Percentiles rank a stretch among this genome's conserved stretches.
These are phyloP conservation scores for Volvariella volvacea DNA, from an alignment of 1,284 basidiomycete genomes.

Conservation along the genomic window DNA sequence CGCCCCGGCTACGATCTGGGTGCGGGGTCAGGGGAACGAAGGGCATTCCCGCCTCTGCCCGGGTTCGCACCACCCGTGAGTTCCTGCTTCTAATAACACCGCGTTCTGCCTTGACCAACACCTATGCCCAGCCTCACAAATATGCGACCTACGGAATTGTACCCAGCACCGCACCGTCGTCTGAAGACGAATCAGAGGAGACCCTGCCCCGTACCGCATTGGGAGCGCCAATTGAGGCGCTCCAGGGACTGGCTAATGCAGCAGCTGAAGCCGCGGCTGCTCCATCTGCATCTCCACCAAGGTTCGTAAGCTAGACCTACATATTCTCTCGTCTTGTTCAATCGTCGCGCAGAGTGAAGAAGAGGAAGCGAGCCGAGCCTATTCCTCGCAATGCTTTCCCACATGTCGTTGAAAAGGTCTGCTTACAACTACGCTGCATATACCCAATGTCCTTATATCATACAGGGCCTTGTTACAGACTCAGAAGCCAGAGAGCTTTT, in stretches of 20 bases:
- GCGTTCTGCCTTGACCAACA: conserved; percentile 11
- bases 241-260: conserved; percentile 88
- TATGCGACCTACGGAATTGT: conserved; percentile 89
- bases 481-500: conserved; percentile 74
- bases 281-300: conserved; percentile 42
- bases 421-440: conserved; percentile 6
- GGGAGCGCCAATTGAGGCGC: conserved; percentile 88
- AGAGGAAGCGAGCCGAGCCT: conserved; percentile 82
- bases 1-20: conserved; percentile 32
- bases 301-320: conserved; percentile 26
- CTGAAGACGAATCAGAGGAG: conserved; percentile 85
- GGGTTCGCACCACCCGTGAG: conserved; percentile 84
- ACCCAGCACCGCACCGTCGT: conserved; percentile 72
- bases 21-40: conserved; percentile 25
- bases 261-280: conserved; percentile 87
- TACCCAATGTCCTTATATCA: conserved; percentile 2
- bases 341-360: conserved; percentile 56
- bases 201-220: conserved; percentile 74
- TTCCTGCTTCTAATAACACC: conserved; percentile 12
- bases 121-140: conserved; percentile 63
- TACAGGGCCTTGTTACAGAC: conserved; percentile 70
- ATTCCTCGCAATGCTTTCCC: conserved; percentile 81
- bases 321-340: conserved; percentile 8
- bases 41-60: conserved; percentile 73
- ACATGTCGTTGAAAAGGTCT: conserved; percentile 76